A percentile compares a stretch with the other conserved stretches of the same genome.
Evolutionary conservation across 208 protist genomes (phyloP).

Genomic region (Trypanosoma mega): DNA sequence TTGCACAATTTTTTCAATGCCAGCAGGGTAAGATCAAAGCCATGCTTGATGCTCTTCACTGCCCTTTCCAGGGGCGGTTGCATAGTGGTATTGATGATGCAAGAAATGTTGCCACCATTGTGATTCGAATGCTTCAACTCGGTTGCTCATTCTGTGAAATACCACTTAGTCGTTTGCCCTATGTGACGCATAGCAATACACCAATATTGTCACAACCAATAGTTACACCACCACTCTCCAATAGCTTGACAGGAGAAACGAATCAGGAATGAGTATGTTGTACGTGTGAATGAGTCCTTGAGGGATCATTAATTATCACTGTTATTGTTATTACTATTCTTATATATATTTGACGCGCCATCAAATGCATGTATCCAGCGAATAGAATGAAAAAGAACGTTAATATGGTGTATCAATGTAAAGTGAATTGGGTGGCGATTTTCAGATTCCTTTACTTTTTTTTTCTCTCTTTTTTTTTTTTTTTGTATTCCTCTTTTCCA

Average conservation of each 20-base stretch:
- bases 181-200: conserved; percentile 11
- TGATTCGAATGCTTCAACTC: conserved; percentile 76
- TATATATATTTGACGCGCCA: too few relatives aligned
- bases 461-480: conserved; percentile 8
- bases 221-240: too few relatives aligned
- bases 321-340: too few relatives aligned
- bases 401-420: too few relatives aligned
- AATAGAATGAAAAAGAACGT: too few relatives aligned
- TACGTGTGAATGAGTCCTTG: too few relatives aligned
- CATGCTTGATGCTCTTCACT: conserved; percentile 83
- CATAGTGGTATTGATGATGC: conserved; percentile 88
- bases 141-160: conserved; percentile 77
- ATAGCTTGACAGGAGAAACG: too few relatives aligned
- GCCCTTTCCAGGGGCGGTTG: conserved; percentile 74
- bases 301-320: too few relatives aligned
- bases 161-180: conserved; percentile 42
- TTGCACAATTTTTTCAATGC: conserved; percentile 76
- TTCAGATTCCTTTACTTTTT: background rate
- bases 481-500: conserved; percentile 8
- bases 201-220: too few relatives aligned
- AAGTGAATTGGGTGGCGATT: too few relatives aligned
- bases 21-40: conserved; percentile 81
- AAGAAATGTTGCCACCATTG: conserved; percentile 83
- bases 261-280: too few relatives aligned
- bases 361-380: too few relatives aligned